phyloP scores from a whole-genome alignment of 2,329 filamentous ascomycete species.

The Rhynchosporium secalis region DNA sequence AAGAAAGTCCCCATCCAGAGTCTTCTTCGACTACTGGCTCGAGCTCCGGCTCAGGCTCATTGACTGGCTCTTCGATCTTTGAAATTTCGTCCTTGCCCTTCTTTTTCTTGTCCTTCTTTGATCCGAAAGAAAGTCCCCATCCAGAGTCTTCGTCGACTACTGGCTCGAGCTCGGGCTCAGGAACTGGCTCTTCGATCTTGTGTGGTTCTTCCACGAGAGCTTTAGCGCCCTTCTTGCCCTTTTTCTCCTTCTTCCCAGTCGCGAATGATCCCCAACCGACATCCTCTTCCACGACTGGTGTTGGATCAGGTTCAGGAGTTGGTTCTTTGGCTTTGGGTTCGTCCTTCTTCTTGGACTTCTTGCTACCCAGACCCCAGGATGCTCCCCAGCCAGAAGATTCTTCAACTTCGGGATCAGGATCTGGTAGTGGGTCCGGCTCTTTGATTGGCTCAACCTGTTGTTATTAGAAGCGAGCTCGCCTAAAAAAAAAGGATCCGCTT shows the following conservation, averaged over 20 bases:
- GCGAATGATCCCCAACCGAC: constrained; percentile 42
- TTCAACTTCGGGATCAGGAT: constrained; percentile 39
- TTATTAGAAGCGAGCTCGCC: neutral
- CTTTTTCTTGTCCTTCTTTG: constrained; percentile 46
- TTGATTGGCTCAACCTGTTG: constrained; percentile 8
- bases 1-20: constrained; percentile 40
- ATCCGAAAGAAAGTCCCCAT: constrained; percentile 41
- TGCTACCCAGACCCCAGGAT: constrained; percentile 35
- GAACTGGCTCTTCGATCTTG: constrained; percentile 25
- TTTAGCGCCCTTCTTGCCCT: constrained; percentile 35
- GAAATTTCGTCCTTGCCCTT: constrained; percentile 40
- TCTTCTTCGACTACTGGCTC: constrained; percentile 17
- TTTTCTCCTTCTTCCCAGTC: constrained; percentile 44
- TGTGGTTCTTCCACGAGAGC: constrained; percentile 33
- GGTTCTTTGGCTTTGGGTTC: constrained; percentile 37
- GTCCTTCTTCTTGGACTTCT: constrained; percentile 37
- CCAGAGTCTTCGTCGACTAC: constrained; percentile 14
- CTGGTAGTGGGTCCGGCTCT: constrained; percentile 37
- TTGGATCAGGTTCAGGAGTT: constrained; percentile 40
- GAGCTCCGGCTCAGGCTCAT: too few species aligned
- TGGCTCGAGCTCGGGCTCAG: constrained; percentile 13
- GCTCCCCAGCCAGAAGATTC: constrained; percentile 39
- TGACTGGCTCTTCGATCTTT: constrained; percentile 24
- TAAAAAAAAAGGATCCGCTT: neutral
- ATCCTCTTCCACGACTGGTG: constrained; percentile 31